phyloP scores from a whole-genome alignment of 2,329 filamentous ascomycete species.

The Neofusicoccum ribis region DNA sequence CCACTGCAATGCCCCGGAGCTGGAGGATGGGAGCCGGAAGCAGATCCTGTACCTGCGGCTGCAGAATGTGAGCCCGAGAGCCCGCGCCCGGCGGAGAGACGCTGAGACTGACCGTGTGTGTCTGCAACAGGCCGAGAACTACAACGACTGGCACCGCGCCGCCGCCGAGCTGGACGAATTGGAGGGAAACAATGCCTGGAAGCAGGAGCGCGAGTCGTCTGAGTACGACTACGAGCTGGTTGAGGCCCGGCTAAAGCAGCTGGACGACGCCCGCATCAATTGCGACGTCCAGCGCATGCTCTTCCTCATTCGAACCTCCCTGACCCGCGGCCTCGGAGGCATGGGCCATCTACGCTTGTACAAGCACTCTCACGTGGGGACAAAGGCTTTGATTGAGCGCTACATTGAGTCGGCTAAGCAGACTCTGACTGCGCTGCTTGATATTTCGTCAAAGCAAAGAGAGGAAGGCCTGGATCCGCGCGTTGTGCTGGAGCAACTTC shows the following conservation, averaged over 20 bases:
- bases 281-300: constrained; percentile 77
- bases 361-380: constrained; percentile 79
- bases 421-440: constrained; percentile 71
- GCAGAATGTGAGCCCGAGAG: constrained; percentile 57
- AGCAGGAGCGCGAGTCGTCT: constrained; percentile 63
- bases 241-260: constrained; percentile 65
- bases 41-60: constrained; percentile 65
- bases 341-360: constrained; percentile 85
- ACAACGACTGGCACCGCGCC: constrained; percentile 72
- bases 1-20: neutral
- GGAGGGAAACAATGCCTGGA: constrained; percentile 82
- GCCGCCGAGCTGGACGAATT: constrained; percentile 76
- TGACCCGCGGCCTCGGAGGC: constrained; percentile 78
- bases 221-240: constrained; percentile 74
- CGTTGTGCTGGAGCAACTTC: constrained; percentile 65
- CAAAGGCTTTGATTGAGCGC: constrained; percentile 80
- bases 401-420: constrained; percentile 80
- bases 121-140: constrained; percentile 60
- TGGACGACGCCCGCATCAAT: constrained; percentile 71
- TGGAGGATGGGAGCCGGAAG: constrained; percentile 44
- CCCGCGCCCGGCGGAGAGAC: neutral
- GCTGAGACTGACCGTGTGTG: constrained; percentile 20
- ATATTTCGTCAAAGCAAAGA: constrained; percentile 55
- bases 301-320: constrained; percentile 74
- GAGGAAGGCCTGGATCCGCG: constrained; percentile 57